A percentile compares a stretch with the other conserved stretches of the same genome.
Conservation (phyloP, 1,284 basidiomycete species). For the Irpex lacteus region DNA sequence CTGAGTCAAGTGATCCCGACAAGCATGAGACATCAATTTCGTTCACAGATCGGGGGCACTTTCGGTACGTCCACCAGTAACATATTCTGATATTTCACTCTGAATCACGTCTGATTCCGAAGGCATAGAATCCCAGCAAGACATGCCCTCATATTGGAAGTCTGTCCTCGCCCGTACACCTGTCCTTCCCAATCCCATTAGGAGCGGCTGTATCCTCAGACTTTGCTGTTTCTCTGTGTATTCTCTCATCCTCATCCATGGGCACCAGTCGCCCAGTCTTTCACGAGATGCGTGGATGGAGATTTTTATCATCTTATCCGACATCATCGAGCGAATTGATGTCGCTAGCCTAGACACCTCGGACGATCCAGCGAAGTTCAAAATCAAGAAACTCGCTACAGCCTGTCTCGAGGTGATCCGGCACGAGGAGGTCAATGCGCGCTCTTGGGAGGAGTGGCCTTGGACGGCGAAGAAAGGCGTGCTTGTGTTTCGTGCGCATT, state of each 20-base stretch:
- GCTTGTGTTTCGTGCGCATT: neutral
- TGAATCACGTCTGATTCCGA: neutral
- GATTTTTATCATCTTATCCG: neutral
- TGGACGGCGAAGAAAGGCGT: neutral
- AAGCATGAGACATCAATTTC: neutral
- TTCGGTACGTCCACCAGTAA: neutral
- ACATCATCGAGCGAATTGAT: neutral
- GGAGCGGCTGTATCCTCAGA: neutral
- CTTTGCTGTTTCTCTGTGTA: neutral
- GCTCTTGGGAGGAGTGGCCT: neutral
- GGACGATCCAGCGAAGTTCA: neutral
- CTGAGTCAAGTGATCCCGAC: neutral
- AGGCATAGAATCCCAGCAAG: neutral
- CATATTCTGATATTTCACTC: neutral
- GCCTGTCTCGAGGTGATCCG: neutral
- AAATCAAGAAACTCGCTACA: neutral
- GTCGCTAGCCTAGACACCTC: neutral
- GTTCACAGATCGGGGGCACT: neutral
- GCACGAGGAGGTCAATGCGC: neutral
- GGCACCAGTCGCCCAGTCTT: neutral
- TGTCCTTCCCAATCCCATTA: neutral
- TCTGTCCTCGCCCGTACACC: neutral
- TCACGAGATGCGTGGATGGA: neutral
- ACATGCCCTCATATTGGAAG: neutral
- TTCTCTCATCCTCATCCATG: neutral